Evolutionary conservation across 345 rosid species (phyloP).

Genomic region (Salix koriyanagi): DNA sequence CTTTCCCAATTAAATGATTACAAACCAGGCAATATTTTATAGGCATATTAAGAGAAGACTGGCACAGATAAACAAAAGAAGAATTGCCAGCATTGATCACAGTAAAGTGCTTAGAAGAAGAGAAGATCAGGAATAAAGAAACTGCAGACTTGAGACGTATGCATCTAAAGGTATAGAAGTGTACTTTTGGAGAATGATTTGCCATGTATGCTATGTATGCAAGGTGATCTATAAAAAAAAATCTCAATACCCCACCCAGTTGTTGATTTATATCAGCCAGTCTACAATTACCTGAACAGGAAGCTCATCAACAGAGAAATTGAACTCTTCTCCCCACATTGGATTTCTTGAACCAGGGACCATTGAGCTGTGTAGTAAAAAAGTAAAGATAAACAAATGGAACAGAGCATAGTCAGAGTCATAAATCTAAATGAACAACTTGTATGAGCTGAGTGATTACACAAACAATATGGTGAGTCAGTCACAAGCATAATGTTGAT

Average conservation of each 20-base stretch:
- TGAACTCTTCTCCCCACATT: slow-evolving; percentile 99
- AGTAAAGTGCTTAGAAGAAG: not conserved
- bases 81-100: not conserved
- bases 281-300: slow-evolving; percentile 65
- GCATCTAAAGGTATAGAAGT: not conserved
- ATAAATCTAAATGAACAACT: too few relatives aligned
- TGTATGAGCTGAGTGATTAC: not conserved
- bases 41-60: not conserved
- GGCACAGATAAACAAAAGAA: not conserved
- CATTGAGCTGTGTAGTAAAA: slow-evolving; percentile 69
- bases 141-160: not conserved
- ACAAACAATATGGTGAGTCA: not conserved
- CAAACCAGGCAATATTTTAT: not conserved
- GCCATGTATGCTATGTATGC: too few relatives aligned
- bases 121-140: not conserved
- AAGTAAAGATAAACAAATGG: slow-evolving; percentile 3
- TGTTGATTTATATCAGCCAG: not conserved
- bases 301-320: slow-evolving; percentile 82
- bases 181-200: not conserved
- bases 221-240: not conserved
- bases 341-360: slow-evolving; percentile 98
- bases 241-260: not conserved
- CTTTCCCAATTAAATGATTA: not conserved
- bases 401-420: not conserved
- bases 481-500: not conserved